Percentiles rank a stretch among this genome's conserved stretches.
Evolutionary conservation across 2,329 filamentous ascomycete genomes (phyloP).

Genomic region (Colletotrichum endophyticum): DNA sequence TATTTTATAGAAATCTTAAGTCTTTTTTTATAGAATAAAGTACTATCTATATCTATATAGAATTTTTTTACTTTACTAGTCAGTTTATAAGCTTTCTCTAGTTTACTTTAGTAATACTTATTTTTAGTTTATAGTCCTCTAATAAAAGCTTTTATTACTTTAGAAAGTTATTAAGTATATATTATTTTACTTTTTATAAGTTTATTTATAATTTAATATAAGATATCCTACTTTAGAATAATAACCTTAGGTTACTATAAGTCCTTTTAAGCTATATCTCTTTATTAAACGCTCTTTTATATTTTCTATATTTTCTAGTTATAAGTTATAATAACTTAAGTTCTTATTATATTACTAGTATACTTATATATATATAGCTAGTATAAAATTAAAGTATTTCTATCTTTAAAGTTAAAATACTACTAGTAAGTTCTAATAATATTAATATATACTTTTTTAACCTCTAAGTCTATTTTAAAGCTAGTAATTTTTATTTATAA

Average conservation of each 20-base stretch:
- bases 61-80: not conserved
- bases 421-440: not conserved
- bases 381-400: not conserved
- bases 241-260: not conserved
- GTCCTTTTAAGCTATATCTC: not conserved
- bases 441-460: not conserved
- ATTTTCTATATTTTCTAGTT: not conserved
- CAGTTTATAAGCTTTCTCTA: not conserved
- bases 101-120: not conserved
- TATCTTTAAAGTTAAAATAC: not conserved
- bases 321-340: not conserved
- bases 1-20: no score
- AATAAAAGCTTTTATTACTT: no score
- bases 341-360: not conserved
- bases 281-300: fast-evolving
- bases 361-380: not conserved
- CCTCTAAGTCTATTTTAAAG: not conserved
- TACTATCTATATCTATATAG: not conserved
- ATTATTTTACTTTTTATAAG: not conserved
- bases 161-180: not conserved
- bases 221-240: conserved; percentile 17
- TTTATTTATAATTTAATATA: not conserved
- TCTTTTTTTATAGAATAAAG: not conserved
- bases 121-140: not conserved
- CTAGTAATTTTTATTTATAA: not conserved